A percentile compares a stretch with the other conserved stretches of the same genome.
These are phyloP conservation scores for Coprinopsis sp. DNA, from an alignment of 768 basidiomycete species.

Conservation along the genomic window DNA sequence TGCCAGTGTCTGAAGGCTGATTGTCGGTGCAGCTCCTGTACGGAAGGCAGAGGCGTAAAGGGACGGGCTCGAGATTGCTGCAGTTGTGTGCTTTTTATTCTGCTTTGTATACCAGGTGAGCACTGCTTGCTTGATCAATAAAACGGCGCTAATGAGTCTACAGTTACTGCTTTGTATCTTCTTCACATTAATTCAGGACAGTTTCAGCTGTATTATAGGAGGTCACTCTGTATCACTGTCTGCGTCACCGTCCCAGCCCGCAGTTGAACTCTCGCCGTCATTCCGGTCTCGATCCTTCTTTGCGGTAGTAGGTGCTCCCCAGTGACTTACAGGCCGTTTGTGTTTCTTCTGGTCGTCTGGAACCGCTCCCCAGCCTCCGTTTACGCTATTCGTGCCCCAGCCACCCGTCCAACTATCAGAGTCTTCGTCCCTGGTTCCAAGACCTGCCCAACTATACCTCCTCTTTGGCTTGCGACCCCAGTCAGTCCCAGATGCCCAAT, in stretches of 20 bases:
- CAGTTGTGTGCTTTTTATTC: constrained; percentile 17
- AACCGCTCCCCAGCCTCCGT: constrained; percentile 14
- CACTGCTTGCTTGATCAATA: too few relatives aligned
- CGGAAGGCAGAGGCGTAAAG: not conserved
- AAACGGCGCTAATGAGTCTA: constrained; percentile 19
- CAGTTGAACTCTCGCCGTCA: constrained; percentile 23
- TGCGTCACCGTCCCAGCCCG: constrained; percentile 44
- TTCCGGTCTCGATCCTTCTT: constrained; percentile 6
- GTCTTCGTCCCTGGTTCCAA: constrained; percentile 10
- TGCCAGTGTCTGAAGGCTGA: not conserved
- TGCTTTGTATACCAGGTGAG: constrained; percentile 27
- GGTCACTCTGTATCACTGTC: constrained; percentile 28
- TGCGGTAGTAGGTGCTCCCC: constrained; percentile 1
- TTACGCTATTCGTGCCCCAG: constrained; percentile 8
- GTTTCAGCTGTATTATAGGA: constrained; percentile 15
- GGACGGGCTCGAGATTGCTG: not conserved
- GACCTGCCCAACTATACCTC: constrained; percentile 8
- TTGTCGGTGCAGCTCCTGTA: not conserved
- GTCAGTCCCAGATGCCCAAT: not conserved
- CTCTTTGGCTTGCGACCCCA: constrained; percentile 1
- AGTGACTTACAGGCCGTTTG: constrained; percentile 1
- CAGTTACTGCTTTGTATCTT: constrained; percentile 5
- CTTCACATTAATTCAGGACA: constrained; percentile 12
- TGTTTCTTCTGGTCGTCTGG: constrained; percentile 5
- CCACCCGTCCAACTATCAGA: constrained; percentile 7